These are phyloP conservation scores for Pythium insidiosum DNA, from an alignment of 352 stramenopile species.

Conservation along the genomic window DNA sequence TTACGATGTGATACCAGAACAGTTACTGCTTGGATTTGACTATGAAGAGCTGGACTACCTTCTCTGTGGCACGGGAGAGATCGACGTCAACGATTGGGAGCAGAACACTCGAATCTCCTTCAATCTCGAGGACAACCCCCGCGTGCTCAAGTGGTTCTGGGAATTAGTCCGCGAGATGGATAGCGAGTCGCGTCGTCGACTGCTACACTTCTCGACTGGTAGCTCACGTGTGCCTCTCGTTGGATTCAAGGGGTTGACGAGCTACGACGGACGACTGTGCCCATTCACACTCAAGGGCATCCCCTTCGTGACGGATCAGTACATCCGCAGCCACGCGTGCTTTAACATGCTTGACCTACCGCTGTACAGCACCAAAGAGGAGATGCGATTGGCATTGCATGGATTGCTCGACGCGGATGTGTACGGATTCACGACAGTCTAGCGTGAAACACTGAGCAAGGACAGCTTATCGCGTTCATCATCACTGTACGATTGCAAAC, in stretches of 20 bases:
- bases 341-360: conserved; percentile 92
- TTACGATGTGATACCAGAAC: conserved; percentile 82
- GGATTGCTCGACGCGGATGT: conserved; percentile 47
- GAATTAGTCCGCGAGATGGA: conserved; percentile 47
- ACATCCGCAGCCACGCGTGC: conserved; percentile 62
- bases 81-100: conserved; percentile 90
- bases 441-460: no score
- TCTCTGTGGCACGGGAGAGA: conserved; percentile 83
- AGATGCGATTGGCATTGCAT: conserved; percentile 62
- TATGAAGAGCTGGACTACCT: conserved; percentile 89
- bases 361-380: conserved; percentile 86
- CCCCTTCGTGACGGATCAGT: conserved; percentile 1
- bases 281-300: conserved; percentile 20
- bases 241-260: conserved; percentile 20
- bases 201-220: conserved; percentile 36
- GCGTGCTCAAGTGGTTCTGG: conserved; percentile 17
- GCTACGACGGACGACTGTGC: conserved; percentile 20
- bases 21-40: conserved; percentile 88
- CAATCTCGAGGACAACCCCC: no score
- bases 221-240: conserved; percentile 22
- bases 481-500: no score
- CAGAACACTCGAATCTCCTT: no score
- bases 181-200: conserved; percentile 12
- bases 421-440: conserved; percentile 67
- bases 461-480: no score